Base-by-base conservation (phyloP, 176 grass and related monocot species). In the Rhipidocladum racemiflorum region DNA sequence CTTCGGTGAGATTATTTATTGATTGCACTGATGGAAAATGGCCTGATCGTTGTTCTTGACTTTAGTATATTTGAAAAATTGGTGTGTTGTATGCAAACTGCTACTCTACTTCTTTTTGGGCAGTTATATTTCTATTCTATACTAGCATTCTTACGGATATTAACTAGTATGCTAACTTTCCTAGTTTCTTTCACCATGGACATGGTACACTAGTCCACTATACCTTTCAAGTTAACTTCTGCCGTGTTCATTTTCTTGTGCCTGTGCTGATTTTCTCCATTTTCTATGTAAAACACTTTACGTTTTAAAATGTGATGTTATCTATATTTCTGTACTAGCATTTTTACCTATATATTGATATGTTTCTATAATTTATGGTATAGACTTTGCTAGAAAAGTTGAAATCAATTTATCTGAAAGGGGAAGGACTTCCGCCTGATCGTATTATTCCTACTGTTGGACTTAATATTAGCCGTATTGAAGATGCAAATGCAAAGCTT, bases 351-450 rank as follows among this genome's bases (percentile, higher is more conserved):
- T n/a, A 39, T 74, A 68, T 51, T 61, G 53, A 43, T 13, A 40
- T 65, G 9, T 61, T 88, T 74, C 68, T 74, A 14, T 23, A 80
- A 81, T 60, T 61, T 43, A 27, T 61, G 17, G 1, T 60, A 15
- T 53, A 97, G 92, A 94, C 95, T 81, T 92, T 97, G 49, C 75
- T 97, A 64, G 92, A 97, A 76, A 97, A 97, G 84, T 70, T 97
- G 75, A 92, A 97, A 81, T 94, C 92, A 0, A 74, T 84, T 45
- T 97, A 91, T 81, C 88, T 87, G 34, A 91, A 92, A 65, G 84
- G 80, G 32, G 92, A 92, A 83, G 95, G 92, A 15, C 84, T 97
- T 23, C 75, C 86, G 18, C 95, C 88, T 49, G 95, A 97, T 74
- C 84, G 88, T 59, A 90, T 94, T 23, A 90, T 94, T 81, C 95